Base-by-base conservation (phyloP, 106 monocot genomes). In the Dioscorea zingiberensis region DNA sequence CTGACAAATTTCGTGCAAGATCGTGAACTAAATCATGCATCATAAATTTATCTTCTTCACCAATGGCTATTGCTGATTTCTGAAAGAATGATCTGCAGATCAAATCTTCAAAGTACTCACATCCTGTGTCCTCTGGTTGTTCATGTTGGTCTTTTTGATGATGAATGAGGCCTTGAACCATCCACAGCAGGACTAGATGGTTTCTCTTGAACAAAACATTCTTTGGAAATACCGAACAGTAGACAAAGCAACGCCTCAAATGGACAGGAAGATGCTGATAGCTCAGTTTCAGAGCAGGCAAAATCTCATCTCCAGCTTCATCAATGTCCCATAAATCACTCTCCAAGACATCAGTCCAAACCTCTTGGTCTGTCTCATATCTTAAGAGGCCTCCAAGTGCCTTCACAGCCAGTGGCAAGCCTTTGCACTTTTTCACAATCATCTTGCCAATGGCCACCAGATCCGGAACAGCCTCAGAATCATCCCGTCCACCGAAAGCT, bases 341-440 rank as follows among this genome's bases (percentile, higher is more conserved):
- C 17, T 25, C 13, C 47, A 69, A 19, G 14, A 76, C 12, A 47
- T 63, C 48, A 3, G n/a, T 55, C 75, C 75, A 75, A 1, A 12
- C 3, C 14, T 69, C 63, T 26, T 61, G 38, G 8, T 32, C 47
- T 1, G 11, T 9, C 14, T 69, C 47, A 13, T 0, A 27, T 2
- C 27, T 2, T 1, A 76, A 32, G 10, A 76, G 51, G 19, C 66
- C 44, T 0, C 66, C 71, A 5, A 78, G 23, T 19, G 60, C 53
- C 48, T 60, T 78, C 0, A 60, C 77, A 1, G 77, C 66, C 45
- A 71, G 23, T 1, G 77, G 77, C 27, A 66, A 54, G 3, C 71
- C 71, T 25, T 25, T 54, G 26, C 58, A 62, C 27, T 66, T 78
- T 8, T 7, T n/a, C 4, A 54, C 53, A 16, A 78, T 78, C 22